phyloP scores from a whole-genome alignment of 768 basidiomycete species.

The Lactifluus echinatus region DNA sequence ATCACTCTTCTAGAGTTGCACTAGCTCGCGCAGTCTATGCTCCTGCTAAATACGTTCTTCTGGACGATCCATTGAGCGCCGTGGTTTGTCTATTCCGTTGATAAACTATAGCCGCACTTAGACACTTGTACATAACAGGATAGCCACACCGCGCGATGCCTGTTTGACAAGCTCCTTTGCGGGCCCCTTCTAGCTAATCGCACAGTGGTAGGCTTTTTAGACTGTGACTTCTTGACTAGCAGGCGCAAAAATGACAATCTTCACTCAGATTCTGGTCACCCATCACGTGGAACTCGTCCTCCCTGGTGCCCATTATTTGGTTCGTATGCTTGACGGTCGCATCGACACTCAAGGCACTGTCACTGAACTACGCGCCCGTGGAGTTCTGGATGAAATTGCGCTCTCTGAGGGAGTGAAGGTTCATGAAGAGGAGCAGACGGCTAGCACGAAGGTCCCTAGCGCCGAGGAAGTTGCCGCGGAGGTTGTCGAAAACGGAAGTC shows the following conservation, averaged over 20 bases:
- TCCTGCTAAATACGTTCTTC: slow-evolving; percentile 40
- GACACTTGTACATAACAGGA: slow-evolving; percentile 35
- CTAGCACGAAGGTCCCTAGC: slow-evolving; percentile 16
- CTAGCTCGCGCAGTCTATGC: slow-evolving; percentile 79
- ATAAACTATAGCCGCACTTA: background rate
- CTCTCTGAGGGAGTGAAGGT: slow-evolving; percentile 43
- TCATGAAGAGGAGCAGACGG: slow-evolving; percentile 35
- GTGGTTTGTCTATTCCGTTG: slow-evolving; percentile 43
- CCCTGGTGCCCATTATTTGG: slow-evolving; percentile 60
- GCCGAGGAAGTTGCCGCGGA: slow-evolving; percentile 27
- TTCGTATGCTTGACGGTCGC: slow-evolving; percentile 75
- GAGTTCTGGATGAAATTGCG: slow-evolving; percentile 52
- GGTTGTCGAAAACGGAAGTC: slow-evolving; percentile 22
- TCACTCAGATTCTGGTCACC: slow-evolving; percentile 54
- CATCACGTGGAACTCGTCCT: slow-evolving; percentile 81
- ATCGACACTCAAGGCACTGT: slow-evolving; percentile 68
- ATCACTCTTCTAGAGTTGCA: slow-evolving; percentile 47
- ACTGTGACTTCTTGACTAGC: background rate
- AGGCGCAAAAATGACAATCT: background rate
- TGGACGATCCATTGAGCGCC: slow-evolving; percentile 78
- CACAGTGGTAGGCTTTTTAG: slow-evolving; percentile 45
- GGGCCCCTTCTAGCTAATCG: slow-evolving; percentile 59
- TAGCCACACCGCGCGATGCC: slow-evolving; percentile 54
- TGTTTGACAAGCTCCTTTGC: slow-evolving; percentile 55
- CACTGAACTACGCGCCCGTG: slow-evolving; percentile 50